Percentiles rank a stretch among this genome's conserved stretches.
Conservation (phyloP, 2,329 filamentous ascomycete species). For the Fusarium sp. region DNA sequence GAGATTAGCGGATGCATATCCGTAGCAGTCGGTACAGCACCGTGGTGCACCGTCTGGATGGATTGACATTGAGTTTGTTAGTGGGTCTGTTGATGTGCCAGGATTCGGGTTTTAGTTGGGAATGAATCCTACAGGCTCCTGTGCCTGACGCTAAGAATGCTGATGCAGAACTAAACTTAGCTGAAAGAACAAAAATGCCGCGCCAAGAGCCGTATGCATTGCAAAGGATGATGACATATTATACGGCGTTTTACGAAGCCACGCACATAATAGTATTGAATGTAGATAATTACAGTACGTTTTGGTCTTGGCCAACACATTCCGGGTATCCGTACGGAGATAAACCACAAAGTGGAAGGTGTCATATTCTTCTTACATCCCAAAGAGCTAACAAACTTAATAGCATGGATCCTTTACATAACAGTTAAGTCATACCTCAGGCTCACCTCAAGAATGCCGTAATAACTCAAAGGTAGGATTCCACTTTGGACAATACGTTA, state of each 20-base stretch:
- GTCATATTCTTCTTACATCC: not conserved
- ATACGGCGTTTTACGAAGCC: not conserved
- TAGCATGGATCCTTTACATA: not conserved
- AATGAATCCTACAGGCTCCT: not conserved
- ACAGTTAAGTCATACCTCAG: not conserved
- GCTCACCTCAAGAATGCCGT: not conserved
- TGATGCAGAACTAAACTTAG: not conserved
- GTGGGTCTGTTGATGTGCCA: not conserved
- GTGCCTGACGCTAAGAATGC: slow-evolving; percentile 12
- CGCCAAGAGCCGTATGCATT: not conserved
- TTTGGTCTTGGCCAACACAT: not conserved
- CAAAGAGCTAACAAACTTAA: no score
- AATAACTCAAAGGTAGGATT: not conserved
- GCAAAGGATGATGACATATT: no score
- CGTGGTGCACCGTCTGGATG: not conserved
- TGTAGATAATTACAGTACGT: no score
- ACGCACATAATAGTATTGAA: not conserved
- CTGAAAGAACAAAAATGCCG: slow-evolving; percentile 2
- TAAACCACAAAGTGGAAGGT: not conserved
- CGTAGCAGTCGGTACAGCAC: not conserved
- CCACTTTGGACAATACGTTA: slow-evolving; percentile 1
- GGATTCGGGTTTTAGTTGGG: slow-evolving; percentile 3
- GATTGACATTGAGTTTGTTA: not conserved
- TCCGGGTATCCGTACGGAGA: not conserved
- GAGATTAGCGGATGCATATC: not conserved